Conservation (phyloP, 345 rosid genomes). For the Gossypioides kirkii region DNA sequence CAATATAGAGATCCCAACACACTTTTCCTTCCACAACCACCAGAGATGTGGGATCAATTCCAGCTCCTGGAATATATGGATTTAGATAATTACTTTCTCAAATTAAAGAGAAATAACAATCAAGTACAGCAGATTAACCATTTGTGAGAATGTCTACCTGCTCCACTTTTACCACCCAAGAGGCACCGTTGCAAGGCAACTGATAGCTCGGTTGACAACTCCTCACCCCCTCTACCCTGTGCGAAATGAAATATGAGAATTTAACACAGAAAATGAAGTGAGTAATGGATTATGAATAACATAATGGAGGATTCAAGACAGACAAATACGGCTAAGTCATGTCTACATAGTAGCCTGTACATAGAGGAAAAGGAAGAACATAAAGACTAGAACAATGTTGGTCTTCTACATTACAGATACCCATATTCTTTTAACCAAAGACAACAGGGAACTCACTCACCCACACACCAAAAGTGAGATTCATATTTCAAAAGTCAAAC, state of each 20-base stretch:
- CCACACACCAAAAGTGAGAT: neutral
- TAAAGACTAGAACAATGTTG: neutral
- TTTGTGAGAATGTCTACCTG: slow-evolving; percentile 41
- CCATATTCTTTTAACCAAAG: neutral
- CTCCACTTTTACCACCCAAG: slow-evolving; percentile 84
- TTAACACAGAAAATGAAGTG: neutral
- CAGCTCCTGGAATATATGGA: slow-evolving; percentile 53
- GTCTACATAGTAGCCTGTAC: neutral
- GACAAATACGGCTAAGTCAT: neutral
- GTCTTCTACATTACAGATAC: neutral
- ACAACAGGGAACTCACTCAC: neutral
- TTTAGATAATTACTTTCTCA: slow-evolving; percentile 8
- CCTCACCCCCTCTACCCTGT: slow-evolving; percentile 96
- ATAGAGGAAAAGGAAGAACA: neutral
- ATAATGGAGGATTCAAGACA: neutral
- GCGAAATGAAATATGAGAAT: slow-evolving; percentile 5
- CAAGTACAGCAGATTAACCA: neutral
- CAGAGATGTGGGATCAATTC: slow-evolving; percentile 69
- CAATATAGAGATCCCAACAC: slow-evolving; percentile 91
- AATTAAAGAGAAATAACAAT: slow-evolving; percentile 2
- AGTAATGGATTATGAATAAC: neutral
- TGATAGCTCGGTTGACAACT: slow-evolving; percentile 74
- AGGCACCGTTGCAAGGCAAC: slow-evolving; percentile 67
- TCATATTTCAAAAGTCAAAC: neutral
- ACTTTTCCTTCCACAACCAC: slow-evolving; percentile 74